phyloP scores from a whole-genome alignment of 768 basidiomycete species.

The Suillus lakei region DNA sequence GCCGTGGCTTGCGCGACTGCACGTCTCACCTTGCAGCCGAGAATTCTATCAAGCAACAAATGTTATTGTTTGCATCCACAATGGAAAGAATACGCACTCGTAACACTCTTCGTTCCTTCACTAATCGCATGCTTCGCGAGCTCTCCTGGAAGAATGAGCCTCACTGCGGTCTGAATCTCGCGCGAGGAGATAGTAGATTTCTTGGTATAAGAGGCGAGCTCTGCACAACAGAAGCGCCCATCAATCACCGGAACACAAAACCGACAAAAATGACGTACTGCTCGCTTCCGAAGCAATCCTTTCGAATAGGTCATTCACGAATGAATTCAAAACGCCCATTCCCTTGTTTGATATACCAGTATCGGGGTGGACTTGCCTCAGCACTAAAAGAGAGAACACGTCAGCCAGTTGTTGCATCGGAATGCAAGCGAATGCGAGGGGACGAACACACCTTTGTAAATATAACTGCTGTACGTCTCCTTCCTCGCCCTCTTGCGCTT shows the following conservation, averaged over 20 bases:
- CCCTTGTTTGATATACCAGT: conserved; percentile 76
- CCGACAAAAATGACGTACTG: conserved; percentile 37
- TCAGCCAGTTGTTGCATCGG: not conserved
- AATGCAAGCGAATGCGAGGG: not conserved
- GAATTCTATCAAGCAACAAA: conserved; percentile 24
- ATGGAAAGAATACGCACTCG: conserved; percentile 32
- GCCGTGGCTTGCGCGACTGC: not conserved
- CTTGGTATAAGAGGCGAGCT: conserved; percentile 72
- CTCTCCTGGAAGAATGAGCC: conserved; percentile 73
- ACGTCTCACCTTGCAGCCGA: conserved; percentile 24
- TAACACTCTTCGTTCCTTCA: conserved; percentile 71
- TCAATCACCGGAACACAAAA: not conserved
- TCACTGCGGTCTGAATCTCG: conserved; percentile 73
- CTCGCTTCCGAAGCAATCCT: conserved; percentile 58
- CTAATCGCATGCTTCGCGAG: conserved; percentile 79
- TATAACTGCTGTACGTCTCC: conserved; percentile 69
- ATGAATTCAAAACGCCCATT: conserved; percentile 63
- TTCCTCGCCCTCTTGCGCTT: conserved; percentile 60
- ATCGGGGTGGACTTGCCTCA: conserved; percentile 77
- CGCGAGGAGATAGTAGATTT: conserved; percentile 77
- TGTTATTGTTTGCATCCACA: conserved; percentile 8
- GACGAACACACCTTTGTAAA: conserved; percentile 53
- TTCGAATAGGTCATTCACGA: conserved; percentile 68
- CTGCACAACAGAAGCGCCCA: conserved; percentile 25
- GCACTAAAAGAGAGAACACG: conserved; percentile 39